A percentile compares a stretch with the other conserved stretches of the same genome.
Evolutionary conservation across 768 basidiomycete genomes (phyloP).

Genomic region (Tubosaeta brunneosetosa): DNA sequence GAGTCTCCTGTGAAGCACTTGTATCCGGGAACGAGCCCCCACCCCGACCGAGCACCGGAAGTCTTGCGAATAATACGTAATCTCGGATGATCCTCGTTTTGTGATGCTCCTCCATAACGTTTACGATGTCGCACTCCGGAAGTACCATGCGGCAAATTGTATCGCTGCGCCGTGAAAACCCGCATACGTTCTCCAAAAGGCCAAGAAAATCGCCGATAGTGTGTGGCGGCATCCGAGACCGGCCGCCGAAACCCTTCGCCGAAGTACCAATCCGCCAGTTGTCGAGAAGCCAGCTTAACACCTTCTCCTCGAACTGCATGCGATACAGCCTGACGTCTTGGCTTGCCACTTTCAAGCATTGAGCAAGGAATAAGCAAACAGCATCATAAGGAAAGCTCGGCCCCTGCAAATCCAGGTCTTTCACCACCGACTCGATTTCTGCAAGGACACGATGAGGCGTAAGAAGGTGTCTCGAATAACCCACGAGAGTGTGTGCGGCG

Average conservation of each 20-base stretch:
- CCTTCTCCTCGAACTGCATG: constrained; percentile 83
- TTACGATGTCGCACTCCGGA: constrained; percentile 65
- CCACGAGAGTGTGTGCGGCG: constrained; percentile 52
- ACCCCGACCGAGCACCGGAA: constrained; percentile 41
- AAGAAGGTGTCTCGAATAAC: constrained; percentile 39
- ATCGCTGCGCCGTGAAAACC: constrained; percentile 42
- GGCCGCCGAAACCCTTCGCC: constrained; percentile 33
- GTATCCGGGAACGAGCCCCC: constrained; percentile 4
- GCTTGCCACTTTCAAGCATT: constrained; percentile 64
- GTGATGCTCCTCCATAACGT: constrained; percentile 54
- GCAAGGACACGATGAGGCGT: constrained; percentile 53
- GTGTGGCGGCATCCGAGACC: constrained; percentile 46
- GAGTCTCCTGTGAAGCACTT: constrained; percentile 1
- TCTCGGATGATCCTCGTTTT: constrained; percentile 59
- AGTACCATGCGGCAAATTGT: constrained; percentile 49
- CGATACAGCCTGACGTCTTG: constrained; percentile 82
- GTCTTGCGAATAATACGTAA: constrained; percentile 60
- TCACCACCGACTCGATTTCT: constrained; percentile 76
- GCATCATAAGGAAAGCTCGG: constrained; percentile 85
- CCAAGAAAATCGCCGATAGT: constrained; percentile 56
- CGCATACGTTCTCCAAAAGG: constrained; percentile 63
- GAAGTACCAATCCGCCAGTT: constrained; percentile 55
- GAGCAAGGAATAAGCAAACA: constrained; percentile 76
- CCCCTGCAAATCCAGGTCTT: constrained; percentile 87
- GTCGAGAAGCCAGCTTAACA: constrained; percentile 74